Percentiles rank a stretch among this genome's conserved stretches.
Evolutionary conservation across 306 rosid genomes (phyloP).

Genomic region (Geum urbanum): DNA sequence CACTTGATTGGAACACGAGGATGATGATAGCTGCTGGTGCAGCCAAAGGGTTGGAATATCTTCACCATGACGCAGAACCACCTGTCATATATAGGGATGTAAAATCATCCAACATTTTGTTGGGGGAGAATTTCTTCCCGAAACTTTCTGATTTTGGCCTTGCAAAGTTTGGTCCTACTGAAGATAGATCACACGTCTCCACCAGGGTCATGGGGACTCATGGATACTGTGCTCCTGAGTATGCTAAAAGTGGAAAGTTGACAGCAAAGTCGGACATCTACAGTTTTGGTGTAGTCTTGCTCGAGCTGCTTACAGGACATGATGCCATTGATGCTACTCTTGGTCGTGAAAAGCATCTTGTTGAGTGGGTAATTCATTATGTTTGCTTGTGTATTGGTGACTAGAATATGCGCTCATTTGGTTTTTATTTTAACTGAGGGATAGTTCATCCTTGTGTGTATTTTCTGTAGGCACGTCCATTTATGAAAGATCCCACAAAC

Average conservation of each 20-base stretch:
- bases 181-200: slow-evolving; percentile 55
- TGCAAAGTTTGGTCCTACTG: slow-evolving; percentile 65
- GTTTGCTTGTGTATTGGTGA: background rate
- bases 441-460: background rate
- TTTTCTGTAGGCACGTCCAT: slow-evolving; percentile 51
- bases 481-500: slow-evolving; percentile 50
- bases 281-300: slow-evolving; percentile 66
- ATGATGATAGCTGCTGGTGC: slow-evolving; percentile 67
- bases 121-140: slow-evolving; percentile 46
- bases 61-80: slow-evolving; percentile 53
- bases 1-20: slow-evolving; percentile 62
- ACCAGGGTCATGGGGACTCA: slow-evolving; percentile 77
- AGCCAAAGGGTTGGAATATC: slow-evolving; percentile 66
- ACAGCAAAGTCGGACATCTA: slow-evolving; percentile 61
- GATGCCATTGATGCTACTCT: slow-evolving; percentile 40
- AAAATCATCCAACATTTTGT: slow-evolving; percentile 55
- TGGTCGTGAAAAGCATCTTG: slow-evolving; percentile 38
- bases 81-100: slow-evolving; percentile 68
- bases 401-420: background rate
- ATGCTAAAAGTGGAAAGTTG: slow-evolving; percentile 57
- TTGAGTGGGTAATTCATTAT: slow-evolving; percentile 45
- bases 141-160: slow-evolving; percentile 79
- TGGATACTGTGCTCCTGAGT: slow-evolving; percentile 81
- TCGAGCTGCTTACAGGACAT: slow-evolving; percentile 63
- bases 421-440: background rate